Evolutionary conservation across 2,329 filamentous ascomycete species (phyloP).

Genomic region (Claviceps lovelessii): DNA sequence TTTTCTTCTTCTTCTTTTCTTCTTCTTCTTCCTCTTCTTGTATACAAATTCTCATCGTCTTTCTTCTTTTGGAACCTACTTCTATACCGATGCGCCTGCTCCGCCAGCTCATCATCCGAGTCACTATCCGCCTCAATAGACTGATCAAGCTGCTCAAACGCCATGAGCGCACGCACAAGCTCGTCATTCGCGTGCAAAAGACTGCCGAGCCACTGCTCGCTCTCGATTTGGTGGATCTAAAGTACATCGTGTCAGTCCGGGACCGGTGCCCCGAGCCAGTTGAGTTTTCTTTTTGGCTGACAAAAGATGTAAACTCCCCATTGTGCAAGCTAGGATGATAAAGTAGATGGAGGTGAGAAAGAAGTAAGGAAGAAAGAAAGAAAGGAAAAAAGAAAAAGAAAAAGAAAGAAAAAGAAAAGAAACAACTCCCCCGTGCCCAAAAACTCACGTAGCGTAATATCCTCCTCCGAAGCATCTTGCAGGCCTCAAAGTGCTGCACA

Average conservation of each 20-base stretch:
- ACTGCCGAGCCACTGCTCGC: conserved; percentile 81
- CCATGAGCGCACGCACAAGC: conserved; percentile 84
- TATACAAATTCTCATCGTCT: no score
- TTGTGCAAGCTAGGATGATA: no score
- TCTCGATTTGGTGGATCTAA: conserved; percentile 76
- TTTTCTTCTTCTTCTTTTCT: neutral
- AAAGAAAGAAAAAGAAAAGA: neutral
- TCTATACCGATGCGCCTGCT: conserved; percentile 50
- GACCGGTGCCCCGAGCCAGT: no score
- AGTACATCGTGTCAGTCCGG: no score
- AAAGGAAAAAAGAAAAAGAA: neutral
- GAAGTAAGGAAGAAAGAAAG: no score
- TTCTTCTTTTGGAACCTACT: conserved; percentile 22
- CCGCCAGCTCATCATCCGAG: conserved; percentile 52
- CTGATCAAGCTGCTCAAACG: conserved; percentile 83
- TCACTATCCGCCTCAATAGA: conserved; percentile 65
- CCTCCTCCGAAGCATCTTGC: conserved; percentile 71
- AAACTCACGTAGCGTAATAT: conserved; percentile 61
- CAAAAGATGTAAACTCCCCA: neutral
- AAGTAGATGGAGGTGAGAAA: no score
- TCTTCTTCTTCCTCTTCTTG: neutral
- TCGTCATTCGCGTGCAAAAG: conserved; percentile 91
- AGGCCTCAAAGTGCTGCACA: conserved; percentile 65
- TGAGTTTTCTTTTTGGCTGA: neutral
- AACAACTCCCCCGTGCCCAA: no score